Conservation (phyloP, 2,329 filamentous ascomycete genomes). For the Colletotrichum truncatum region DNA sequence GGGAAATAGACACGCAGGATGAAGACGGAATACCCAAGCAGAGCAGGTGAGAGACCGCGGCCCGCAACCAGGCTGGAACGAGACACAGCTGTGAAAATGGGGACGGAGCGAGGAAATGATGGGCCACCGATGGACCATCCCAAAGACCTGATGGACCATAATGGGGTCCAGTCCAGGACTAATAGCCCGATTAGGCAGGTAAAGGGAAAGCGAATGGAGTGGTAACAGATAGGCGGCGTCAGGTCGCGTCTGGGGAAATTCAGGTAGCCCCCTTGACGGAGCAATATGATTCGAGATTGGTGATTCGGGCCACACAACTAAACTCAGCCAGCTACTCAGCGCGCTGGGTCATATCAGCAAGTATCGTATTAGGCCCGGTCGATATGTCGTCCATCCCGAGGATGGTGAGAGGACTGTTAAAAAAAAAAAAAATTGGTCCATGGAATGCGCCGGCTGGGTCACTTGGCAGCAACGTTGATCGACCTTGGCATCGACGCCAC, state of each 20-base stretch:
- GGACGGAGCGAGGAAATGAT: constrained; percentile 17
- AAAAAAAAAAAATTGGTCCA: background rate
- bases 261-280: background rate
- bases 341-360: background rate
- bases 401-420: background rate
- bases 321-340: background rate
- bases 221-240: constrained; percentile 13
- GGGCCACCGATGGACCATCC: constrained; percentile 17
- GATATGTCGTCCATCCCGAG: background rate
- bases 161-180: constrained; percentile 23
- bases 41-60: background rate
- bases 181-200: constrained; percentile 32
- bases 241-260: background rate
- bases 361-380: background rate
- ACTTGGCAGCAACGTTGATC: constrained; percentile 29
- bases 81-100: constrained; percentile 3
- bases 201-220: background rate
- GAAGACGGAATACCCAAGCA: background rate
- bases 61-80: constrained; percentile 15
- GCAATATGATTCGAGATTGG: constrained; percentile 7
- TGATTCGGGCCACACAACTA: background rate
- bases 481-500: constrained; percentile 30
- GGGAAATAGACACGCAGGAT: background rate
- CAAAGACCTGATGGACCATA: constrained; percentile 17
- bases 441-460: constrained; percentile 20